phyloP scores from a whole-genome alignment of 164 flowering plant species.

The Berberis vulgaris region DNA sequence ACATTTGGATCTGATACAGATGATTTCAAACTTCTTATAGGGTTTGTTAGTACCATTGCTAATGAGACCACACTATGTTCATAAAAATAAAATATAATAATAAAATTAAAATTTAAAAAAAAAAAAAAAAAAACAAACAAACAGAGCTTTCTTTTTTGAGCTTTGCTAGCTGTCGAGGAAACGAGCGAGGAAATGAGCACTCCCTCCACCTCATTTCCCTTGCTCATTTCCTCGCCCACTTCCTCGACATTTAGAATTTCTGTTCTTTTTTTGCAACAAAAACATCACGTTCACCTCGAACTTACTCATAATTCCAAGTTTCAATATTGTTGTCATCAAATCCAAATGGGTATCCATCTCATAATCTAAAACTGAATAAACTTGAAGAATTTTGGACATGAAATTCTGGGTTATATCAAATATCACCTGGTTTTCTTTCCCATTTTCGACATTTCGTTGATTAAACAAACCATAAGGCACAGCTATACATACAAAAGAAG shows the following conservation, averaged over 20 bases:
- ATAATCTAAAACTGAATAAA: conserved; percentile 72
- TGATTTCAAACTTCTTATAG: conserved; percentile 67
- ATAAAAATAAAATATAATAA: conserved; percentile 3
- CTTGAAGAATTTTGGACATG: conserved; percentile 65
- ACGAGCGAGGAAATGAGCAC: no score
- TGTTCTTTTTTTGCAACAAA: conserved; percentile 31
- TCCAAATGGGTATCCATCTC: conserved; percentile 36
- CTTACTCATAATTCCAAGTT: conserved; percentile 65
- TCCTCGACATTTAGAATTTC: no score
- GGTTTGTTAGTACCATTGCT: conserved; percentile 35
- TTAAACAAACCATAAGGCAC: conserved; percentile 88
- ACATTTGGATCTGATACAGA: conserved; percentile 28
- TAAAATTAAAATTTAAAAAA: no score
- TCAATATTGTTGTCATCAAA: conserved; percentile 48
- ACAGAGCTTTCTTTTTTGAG: conserved; percentile 33
- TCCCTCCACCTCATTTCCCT: no score
- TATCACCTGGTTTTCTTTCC: conserved; percentile 30
- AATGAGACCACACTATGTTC: conserved; percentile 18
- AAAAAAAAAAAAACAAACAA: not conserved
- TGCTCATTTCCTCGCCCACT: no score
- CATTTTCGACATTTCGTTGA: conserved; percentile 36
- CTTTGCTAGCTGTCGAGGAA: no score
- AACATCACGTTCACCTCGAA: conserved; percentile 43
- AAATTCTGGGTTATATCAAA: conserved; percentile 48
- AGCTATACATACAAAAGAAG: conserved; percentile 81